These are phyloP conservation scores for Heterobasidion irregulare DNA, from an alignment of 1,284 basidiomycete genomes.

Conservation along the genomic window DNA sequence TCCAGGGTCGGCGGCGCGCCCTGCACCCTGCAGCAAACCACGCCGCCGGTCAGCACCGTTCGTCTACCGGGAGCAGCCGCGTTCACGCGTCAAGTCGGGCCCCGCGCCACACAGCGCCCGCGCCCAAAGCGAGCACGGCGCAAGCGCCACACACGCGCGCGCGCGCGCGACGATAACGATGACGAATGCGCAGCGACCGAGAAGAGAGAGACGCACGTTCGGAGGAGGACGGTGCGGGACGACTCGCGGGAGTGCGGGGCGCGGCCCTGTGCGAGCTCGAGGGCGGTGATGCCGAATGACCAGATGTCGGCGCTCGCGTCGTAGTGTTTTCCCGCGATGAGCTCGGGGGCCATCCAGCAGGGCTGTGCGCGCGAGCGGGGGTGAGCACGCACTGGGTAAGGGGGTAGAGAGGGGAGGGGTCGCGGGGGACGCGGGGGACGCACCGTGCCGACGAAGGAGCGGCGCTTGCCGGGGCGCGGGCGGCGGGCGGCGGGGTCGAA, in stretches of 20 bases:
- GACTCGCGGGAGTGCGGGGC: conserved; percentile 76
- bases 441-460: conserved; percentile 85
- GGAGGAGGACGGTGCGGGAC: conserved; percentile 67
- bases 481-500: conserved; percentile 14
- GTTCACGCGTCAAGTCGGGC: no score
- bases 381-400: no score
- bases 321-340: conserved; percentile 78
- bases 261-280: conserved; percentile 78
- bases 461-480: conserved; percentile 57
- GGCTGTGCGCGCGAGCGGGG: conserved; percentile 36
- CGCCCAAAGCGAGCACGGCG: background rate
- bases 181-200: no score
- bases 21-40: conserved; percentile 40
- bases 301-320: conserved; percentile 85
- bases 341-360: conserved; percentile 92
- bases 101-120: no score
- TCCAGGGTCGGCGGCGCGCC: conserved; percentile 70
- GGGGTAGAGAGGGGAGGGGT: no score
- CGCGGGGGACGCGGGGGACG: conserved; percentile 18
- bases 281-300: conserved; percentile 86
- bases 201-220: conserved; percentile 46
- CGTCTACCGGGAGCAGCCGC: no score
- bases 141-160: background rate
- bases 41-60: no score
- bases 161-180: conserved; percentile 4